These are phyloP conservation scores for Coccomyxa sp. DNA, from an alignment of 139 green algal species.

Conservation along the genomic window DNA sequence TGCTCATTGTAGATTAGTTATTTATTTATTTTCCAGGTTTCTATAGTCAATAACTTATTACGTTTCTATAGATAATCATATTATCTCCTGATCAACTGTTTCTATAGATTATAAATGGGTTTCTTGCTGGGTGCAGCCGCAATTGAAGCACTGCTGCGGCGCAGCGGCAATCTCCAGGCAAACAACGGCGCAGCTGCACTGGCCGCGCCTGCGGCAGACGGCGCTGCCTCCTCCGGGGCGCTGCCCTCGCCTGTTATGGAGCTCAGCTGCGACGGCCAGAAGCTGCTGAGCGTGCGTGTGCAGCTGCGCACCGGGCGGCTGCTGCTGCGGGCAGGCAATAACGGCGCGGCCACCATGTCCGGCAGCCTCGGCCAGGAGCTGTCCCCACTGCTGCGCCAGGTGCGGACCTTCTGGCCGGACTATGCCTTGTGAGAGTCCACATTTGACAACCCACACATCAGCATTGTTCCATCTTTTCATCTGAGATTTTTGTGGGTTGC, in stretches of 20 bases:
- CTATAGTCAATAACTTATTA: no score
- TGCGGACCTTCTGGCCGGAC: background rate
- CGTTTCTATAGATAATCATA: background rate
- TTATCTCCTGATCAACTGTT: background rate
- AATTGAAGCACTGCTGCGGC: background rate
- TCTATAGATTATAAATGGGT: background rate
- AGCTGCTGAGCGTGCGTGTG: background rate
- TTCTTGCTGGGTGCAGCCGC: background rate
- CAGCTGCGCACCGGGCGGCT: background rate
- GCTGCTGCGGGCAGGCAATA: background rate
- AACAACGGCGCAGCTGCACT: background rate
- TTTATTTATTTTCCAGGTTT: no score
- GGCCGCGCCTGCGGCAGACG: background rate
- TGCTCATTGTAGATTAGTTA: no score
- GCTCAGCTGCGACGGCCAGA: background rate
- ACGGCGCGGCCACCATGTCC: no score
- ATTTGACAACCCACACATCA: background rate
- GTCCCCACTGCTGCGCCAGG: background rate
- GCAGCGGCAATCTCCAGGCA: background rate
- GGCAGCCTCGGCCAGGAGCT: background rate
- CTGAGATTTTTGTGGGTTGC: background rate
- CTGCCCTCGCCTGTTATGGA: background rate
- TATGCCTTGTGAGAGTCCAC: background rate
- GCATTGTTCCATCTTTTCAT: no score
- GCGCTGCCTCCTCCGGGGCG: background rate